Base-by-base conservation (phyloP, 1,139 yeast genomes). In the Wickerhamiella infanticola region DNA sequence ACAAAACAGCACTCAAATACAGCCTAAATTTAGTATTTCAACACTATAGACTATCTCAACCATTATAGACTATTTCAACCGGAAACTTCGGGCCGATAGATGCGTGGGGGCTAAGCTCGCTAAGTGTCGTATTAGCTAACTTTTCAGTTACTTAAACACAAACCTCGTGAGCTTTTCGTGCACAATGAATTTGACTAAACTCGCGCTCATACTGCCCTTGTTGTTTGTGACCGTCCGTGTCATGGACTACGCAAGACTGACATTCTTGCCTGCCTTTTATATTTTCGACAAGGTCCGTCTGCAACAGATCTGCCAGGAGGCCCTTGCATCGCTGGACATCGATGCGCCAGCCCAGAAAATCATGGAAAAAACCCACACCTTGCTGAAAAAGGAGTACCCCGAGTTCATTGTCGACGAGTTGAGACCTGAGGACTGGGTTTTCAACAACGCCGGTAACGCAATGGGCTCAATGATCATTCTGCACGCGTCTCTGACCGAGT, bases 401-500 rank as follows among this genome's bases (percentile, higher is more conserved):
- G 75, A 76, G 25, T 61, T 73, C 53, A 74, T 86, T 63, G 83
- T 81, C 61, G 11, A 29, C 11, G 77, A 75, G 50, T 69, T 81
- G 55, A 75, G 78, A 59, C 70, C 72, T 48, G 81, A 82, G 44
- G 90, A 86, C 56, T 90, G 97, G 97, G 79, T 90, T 45, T 88
- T 79, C 74, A 90, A 88, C 73, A 86, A 85, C 58, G 98, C 98
- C 6, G 98, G 98, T 47, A 95, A 95, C 54, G 97, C 98, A 47
- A 90, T 90, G 98, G 98, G 98, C 27, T 77, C 86, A 48, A 88
- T 90, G 97, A 74, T 84, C 57, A 84, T 93, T 51, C 69, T 90
- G 54, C 98, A 93, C 63, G 96, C 97, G 11, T 88, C 97, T n/a
- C 71, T 93, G 57, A 70, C 93, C 6, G 98, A 90, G 65, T 93